phyloP scores from a whole-genome alignment of 108 stramenopile species.

The Fragilariopsis cylindrus region DNA sequence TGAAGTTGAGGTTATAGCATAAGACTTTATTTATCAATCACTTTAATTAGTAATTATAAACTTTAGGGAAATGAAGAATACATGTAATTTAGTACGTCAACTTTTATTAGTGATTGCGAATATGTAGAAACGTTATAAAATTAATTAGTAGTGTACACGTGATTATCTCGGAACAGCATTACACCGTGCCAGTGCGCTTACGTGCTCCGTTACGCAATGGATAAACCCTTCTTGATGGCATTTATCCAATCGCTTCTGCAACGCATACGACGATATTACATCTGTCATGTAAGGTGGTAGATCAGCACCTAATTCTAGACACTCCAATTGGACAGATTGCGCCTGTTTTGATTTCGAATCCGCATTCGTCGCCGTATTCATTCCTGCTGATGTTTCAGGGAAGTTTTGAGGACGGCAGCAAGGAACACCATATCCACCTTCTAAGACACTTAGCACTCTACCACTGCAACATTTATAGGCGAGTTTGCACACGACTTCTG shows the following conservation, averaged over 20 bases:
- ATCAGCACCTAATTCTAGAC: conserved; percentile 74
- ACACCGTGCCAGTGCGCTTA: conserved; percentile 50
- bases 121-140: too few relatives aligned
- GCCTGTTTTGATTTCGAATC: conserved; percentile 1
- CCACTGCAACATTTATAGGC: conserved; percentile 91
- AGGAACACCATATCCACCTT: conserved; percentile 97
- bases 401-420: conserved; percentile 60
- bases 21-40: neutral
- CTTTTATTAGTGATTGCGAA: too few relatives aligned
- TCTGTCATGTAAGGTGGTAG: conserved; percentile 76
- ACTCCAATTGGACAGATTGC: conserved; percentile 24
- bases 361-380: neutral
- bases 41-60: neutral
- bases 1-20: conserved; percentile 39
- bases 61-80: neutral
- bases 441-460: conserved; percentile 89
- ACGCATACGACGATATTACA: conserved; percentile 43
- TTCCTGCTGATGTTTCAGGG: neutral
- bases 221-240: conserved; percentile 86
- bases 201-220: conserved; percentile 77
- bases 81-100: neutral
- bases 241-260: conserved; percentile 66
- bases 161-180: conserved; percentile 18
- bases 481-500: conserved; percentile 84
- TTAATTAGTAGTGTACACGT: too few relatives aligned